A percentile compares a stretch with the other conserved stretches of the same genome.
Evolutionary conservation across 2,329 filamentous ascomycete genomes (phyloP).

Genomic region (Xylaria sp.): DNA sequence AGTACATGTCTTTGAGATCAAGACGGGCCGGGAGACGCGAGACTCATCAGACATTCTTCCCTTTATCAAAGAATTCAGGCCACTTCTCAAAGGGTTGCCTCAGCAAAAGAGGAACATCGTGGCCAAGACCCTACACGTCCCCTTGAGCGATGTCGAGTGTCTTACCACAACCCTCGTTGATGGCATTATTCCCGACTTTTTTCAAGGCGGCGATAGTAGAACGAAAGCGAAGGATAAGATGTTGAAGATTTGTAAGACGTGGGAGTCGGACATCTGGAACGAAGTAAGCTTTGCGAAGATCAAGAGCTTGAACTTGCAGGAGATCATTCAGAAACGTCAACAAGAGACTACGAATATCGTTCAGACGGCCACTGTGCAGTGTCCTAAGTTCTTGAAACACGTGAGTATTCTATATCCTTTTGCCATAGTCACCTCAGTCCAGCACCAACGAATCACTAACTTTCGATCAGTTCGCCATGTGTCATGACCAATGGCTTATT

Average conservation of each 20-base stretch:
- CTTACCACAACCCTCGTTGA: slow-evolving; percentile 76
- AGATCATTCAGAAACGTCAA: slow-evolving; percentile 78
- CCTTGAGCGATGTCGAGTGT: slow-evolving; percentile 83
- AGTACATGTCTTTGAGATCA: slow-evolving; percentile 83
- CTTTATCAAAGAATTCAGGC: slow-evolving; percentile 78
- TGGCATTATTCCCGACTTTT: slow-evolving; percentile 69
- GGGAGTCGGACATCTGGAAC: slow-evolving; percentile 80
- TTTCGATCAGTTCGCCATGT: slow-evolving; percentile 82
- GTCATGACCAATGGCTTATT: slow-evolving; percentile 96
- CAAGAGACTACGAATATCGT: slow-evolving; percentile 72
- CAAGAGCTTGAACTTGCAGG: slow-evolving; percentile 83
- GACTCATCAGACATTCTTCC: slow-evolving; percentile 88
- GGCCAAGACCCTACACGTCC: slow-evolving; percentile 75
- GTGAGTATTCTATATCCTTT: slow-evolving; percentile 63
- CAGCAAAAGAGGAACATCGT: slow-evolving; percentile 74
- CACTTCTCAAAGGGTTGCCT: slow-evolving; percentile 74
- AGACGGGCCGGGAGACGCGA: slow-evolving; percentile 72
- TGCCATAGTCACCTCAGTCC: neutral
- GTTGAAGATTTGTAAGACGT: slow-evolving; percentile 74
- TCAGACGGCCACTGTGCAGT: slow-evolving; percentile 73
- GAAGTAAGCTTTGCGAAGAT: slow-evolving; percentile 86
- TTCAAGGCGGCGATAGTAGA: slow-evolving; percentile 62
- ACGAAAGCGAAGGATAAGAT: slow-evolving; percentile 74
- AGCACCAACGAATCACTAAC: slow-evolving; percentile 22
- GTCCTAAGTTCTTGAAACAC: slow-evolving; percentile 86